These are phyloP conservation scores for barley (Hordeum vulgare) DNA, from an alignment of 176 grass and related monocot genomes.

Conservation along the genomic window MorexV3_pseudomolecules_assembly NC_058520.1:174518642-174519141, in stretches of 20 bases:
- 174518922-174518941: not conserved
- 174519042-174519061: not conserved
- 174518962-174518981: not conserved
- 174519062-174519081: not conserved
- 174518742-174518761: not conserved
- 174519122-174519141: slow-evolving; percentile 1
- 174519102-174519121: not conserved
- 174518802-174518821: not conserved
- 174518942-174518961: not conserved
- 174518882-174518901: not conserved
- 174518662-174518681: not conserved
- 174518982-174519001: not conserved
- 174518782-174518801: not conserved
- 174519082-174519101: not conserved
- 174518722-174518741: not conserved
- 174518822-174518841: not conserved
- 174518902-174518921: not conserved
- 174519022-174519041: not conserved
- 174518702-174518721: not conserved
- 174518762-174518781: not conserved
- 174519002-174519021: not conserved
- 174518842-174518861: not conserved
- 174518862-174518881: not conserved
- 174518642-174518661: not conserved
- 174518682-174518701: not conserved